These are phyloP conservation scores for Fistulinella prunicolor DNA, from an alignment of 768 basidiomycete species.

Conservation along the genomic window DNA sequence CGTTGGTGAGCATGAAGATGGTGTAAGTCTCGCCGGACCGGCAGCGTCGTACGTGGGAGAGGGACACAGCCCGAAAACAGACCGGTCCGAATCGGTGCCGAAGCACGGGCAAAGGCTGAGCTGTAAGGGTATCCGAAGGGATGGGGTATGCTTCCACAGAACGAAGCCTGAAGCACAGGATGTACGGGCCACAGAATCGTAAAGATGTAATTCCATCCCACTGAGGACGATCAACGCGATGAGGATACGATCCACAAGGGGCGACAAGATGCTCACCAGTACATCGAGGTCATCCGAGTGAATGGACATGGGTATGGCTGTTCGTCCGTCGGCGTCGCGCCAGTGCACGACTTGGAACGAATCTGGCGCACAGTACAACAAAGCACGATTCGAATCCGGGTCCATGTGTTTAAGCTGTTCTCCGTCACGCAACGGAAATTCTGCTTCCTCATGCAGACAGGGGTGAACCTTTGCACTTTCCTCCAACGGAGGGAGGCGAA, in stretches of 20 bases:
- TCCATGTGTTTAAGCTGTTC: slow-evolving; percentile 38
- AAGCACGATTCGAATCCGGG: slow-evolving; percentile 28
- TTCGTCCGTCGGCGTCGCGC: slow-evolving; percentile 24
- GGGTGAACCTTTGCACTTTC: background rate
- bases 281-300: slow-evolving; percentile 29
- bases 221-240: slow-evolving; percentile 14
- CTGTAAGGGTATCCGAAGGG: slow-evolving; percentile 9
- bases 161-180: slow-evolving; percentile 52
- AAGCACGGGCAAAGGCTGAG: slow-evolving; percentile 15
- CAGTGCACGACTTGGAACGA: slow-evolving; percentile 41
- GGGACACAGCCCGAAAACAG: slow-evolving; percentile 38
- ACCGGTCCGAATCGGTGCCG: slow-evolving; percentile 25
- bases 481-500: slow-evolving; percentile 5
- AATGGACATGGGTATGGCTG: slow-evolving; percentile 16
- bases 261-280: slow-evolving; percentile 24
- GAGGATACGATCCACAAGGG: background rate
- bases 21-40: slow-evolving; percentile 37
- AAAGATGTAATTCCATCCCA: slow-evolving; percentile 44
- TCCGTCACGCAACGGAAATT: slow-evolving; percentile 10
- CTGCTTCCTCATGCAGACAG: slow-evolving; percentile 7
- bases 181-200: slow-evolving; percentile 44
- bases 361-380: slow-evolving; percentile 28
- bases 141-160: slow-evolving; percentile 44
- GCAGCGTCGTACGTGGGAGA: slow-evolving; percentile 38
- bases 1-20: slow-evolving; percentile 43